A percentile compares a stretch with the other conserved stretches of the same genome.
Evolutionary conservation across 371 early-diverging fungal species (phyloP).

Genomic region (Mucor plumbeus): DNA sequence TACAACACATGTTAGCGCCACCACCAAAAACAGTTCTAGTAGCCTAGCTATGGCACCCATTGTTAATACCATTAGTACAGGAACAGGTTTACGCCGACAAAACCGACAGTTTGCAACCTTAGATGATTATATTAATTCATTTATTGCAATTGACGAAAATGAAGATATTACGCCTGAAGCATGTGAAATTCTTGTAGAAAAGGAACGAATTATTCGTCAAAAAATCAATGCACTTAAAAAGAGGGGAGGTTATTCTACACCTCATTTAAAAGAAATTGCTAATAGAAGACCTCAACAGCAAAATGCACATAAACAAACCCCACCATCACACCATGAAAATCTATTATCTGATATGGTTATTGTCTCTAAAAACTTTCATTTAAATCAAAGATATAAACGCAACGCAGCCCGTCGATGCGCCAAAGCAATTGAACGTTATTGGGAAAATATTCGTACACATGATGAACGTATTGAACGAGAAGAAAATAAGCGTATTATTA

Average conservation of each 20-base stretch:
- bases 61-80: slow-evolving; percentile 28
- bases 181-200: slow-evolving; percentile 42
- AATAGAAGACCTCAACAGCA: slow-evolving; percentile 46
- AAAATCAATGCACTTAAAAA: slow-evolving; percentile 46
- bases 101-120: slow-evolving; percentile 46
- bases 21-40: slow-evolving; percentile 15
- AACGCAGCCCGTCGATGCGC: slow-evolving; percentile 60
- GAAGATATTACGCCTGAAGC: slow-evolving; percentile 61
- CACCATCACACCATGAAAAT: slow-evolving; percentile 19
- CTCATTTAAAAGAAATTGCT: slow-evolving; percentile 33
- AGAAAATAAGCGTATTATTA: slow-evolving; percentile 57
- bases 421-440: slow-evolving; percentile 63
- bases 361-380: slow-evolving; percentile 48
- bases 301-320: slow-evolving; percentile 17
- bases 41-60: background rate
- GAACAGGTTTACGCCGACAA: slow-evolving; percentile 40
- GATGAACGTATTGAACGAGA: slow-evolving; percentile 54
- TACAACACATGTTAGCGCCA: background rate
- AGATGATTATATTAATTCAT: slow-evolving; percentile 61
- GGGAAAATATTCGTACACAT: slow-evolving; percentile 56
- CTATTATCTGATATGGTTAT: background rate
- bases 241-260: slow-evolving; percentile 52
- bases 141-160: slow-evolving; percentile 58
- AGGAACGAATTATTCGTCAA: slow-evolving; percentile 48
- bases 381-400: slow-evolving; percentile 50